A percentile compares a stretch with the other conserved stretches of the same genome.
phyloP scores from a whole-genome alignment of 441 rosid genomes.

The Macaranga tanarius region DNA sequence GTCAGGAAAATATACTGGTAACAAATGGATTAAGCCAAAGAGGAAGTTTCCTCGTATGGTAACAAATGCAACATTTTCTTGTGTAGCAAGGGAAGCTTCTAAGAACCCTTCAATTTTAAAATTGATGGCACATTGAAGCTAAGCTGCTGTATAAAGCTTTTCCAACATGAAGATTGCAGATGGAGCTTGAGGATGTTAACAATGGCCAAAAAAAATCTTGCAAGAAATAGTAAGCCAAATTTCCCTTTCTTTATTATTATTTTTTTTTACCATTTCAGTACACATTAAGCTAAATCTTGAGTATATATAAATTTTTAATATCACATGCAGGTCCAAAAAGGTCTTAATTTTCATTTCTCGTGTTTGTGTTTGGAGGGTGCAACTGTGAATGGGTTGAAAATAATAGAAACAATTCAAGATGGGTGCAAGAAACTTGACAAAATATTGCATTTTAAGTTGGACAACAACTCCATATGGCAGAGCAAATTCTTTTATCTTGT shows the following conservation, averaged over 20 bases:
- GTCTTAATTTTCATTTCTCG: too few relatives aligned
- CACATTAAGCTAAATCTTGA: too few relatives aligned
- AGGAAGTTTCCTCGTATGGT: constrained; percentile 48
- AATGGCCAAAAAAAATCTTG: background rate
- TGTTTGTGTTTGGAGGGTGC: background rate
- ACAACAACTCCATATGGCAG: background rate
- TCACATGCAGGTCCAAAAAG: background rate
- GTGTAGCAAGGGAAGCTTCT: constrained; percentile 40
- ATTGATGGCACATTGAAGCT: background rate
- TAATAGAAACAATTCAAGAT: background rate
- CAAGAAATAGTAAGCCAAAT: background rate
- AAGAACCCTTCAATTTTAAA: constrained; percentile 21
- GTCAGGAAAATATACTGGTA: constrained; percentile 31
- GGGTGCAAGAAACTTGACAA: background rate
- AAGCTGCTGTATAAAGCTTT: background rate
- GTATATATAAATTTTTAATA: too few relatives aligned
- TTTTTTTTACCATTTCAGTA: too few relatives aligned
- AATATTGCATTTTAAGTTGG: background rate
- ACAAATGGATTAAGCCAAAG: constrained; percentile 25
- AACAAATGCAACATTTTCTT: constrained; percentile 1
- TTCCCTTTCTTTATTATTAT: too few relatives aligned
- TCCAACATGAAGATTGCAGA: background rate
- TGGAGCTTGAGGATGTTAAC: background rate
- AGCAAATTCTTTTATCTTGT: background rate
- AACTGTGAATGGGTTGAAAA: background rate